A percentile compares a stretch with the other conserved stretches of the same genome.
Evolutionary conservation across 495 filamentous ascomycete species (phyloP).

Genomic region (Penicillium fimorum): DNA sequence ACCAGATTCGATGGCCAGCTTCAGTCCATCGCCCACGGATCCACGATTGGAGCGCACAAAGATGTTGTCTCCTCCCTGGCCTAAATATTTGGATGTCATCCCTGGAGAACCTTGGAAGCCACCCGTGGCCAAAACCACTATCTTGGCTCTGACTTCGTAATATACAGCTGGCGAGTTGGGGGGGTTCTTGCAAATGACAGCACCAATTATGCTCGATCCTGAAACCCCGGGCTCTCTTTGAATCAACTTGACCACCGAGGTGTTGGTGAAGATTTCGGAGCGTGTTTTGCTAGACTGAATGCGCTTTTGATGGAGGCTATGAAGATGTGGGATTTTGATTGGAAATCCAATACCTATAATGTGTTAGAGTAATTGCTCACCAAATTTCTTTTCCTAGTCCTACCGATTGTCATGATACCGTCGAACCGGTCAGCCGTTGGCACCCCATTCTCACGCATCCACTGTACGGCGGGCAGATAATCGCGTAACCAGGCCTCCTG

Average conservation of each 20-base stretch:
- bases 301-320: slow-evolving; percentile 17
- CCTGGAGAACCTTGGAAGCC: slow-evolving; percentile 25
- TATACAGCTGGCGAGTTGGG: slow-evolving; percentile 1
- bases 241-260: slow-evolving; percentile 23
- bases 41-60: slow-evolving; percentile 30
- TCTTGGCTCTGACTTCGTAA: slow-evolving; percentile 20
- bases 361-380: not conserved
- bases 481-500: slow-evolving; percentile 28
- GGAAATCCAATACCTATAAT: slow-evolving; percentile 27
- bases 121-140: slow-evolving; percentile 27
- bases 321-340: slow-evolving; percentile 24
- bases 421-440: slow-evolving; percentile 27
- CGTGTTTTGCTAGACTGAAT: slow-evolving; percentile 15
- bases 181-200: slow-evolving; percentile 14
- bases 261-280: slow-evolving; percentile 19
- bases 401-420: slow-evolving; percentile 34
- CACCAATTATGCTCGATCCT: slow-evolving; percentile 23
- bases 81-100: slow-evolving; percentile 21
- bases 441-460: slow-evolving; percentile 29
- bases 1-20: slow-evolving; percentile 17
- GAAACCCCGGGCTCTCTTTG: slow-evolving; percentile 18
- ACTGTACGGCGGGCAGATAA: slow-evolving; percentile 29
- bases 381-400: not conserved
- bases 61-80: slow-evolving; percentile 27
- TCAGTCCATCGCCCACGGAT: slow-evolving; percentile 27